phyloP scores from a whole-genome alignment of 148 eudicot species.

The Rheum nobile region DNA sequence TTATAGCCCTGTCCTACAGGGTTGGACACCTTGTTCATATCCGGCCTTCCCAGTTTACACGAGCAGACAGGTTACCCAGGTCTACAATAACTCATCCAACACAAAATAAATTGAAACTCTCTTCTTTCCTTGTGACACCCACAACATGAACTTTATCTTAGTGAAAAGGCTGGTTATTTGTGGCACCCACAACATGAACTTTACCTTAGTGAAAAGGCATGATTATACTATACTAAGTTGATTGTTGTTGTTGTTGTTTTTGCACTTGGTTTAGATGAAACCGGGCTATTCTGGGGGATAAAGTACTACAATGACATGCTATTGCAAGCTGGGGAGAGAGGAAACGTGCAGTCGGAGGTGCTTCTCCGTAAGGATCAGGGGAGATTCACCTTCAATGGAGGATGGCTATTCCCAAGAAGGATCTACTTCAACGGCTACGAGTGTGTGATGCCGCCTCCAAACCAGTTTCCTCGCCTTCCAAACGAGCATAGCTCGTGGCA shows the following conservation, averaged over 20 bases:
- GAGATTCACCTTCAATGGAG: constrained; percentile 51
- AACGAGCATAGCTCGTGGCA: constrained; percentile 22
- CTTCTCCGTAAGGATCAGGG: constrained; percentile 46
- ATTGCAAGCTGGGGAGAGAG: constrained; percentile 48
- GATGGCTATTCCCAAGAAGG: constrained; percentile 86
- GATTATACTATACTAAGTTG: too few species aligned
- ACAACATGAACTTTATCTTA: neutral
- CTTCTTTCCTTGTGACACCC: too few species aligned
- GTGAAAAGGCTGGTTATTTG: too few species aligned
- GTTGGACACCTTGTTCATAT: too few species aligned
- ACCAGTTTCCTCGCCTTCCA: constrained; percentile 64
- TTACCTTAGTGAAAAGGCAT: neutral
- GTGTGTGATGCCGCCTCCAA: constrained; percentile 83
- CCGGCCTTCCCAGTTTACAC: too few species aligned
- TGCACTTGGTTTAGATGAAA: constrained; percentile 43
- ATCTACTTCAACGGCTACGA: constrained; percentile 74
- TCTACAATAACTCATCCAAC: too few species aligned
- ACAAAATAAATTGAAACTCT: too few species aligned
- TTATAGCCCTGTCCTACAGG: too few species aligned
- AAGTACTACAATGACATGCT: constrained; percentile 66
- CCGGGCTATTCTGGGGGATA: constrained; percentile 79
- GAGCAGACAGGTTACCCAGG: too few species aligned
- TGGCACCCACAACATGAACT: neutral
- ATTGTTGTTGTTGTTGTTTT: too few species aligned
- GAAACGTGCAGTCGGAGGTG: constrained; percentile 72